Evolutionary conservation across 1,284 basidiomycete genomes (phyloP).

Genomic region (Moesziomyces sp.): DNA sequence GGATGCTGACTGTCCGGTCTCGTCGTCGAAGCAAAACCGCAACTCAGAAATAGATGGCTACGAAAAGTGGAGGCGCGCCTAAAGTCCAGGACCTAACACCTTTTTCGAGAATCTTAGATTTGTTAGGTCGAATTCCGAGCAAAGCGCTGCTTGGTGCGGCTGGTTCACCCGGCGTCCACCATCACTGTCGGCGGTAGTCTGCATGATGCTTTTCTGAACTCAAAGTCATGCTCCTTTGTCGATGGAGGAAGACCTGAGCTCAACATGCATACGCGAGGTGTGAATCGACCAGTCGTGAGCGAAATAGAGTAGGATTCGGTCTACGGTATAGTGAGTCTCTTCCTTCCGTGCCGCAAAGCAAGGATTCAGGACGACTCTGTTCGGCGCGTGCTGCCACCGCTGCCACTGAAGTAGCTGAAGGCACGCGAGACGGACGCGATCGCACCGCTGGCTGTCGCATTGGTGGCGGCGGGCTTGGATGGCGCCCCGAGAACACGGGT

Average conservation of each 20-base stretch:
- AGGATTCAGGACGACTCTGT: not conserved
- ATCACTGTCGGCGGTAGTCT: too few relatives aligned
- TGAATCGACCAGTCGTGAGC: too few relatives aligned
- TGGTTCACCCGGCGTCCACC: too few relatives aligned
- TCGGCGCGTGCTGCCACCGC: constrained; percentile 2
- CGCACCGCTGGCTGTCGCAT: constrained; percentile 27
- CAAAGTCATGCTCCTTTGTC: too few relatives aligned
- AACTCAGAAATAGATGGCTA: not conserved
- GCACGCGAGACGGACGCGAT: constrained; percentile 39
- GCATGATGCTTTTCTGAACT: too few relatives aligned
- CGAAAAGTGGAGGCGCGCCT: not conserved
- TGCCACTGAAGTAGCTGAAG: constrained; percentile 39
- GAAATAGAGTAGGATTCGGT: not conserved
- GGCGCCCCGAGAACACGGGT: constrained; percentile 40
- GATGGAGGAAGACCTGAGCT: too few relatives aligned
- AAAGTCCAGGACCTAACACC: too few relatives aligned
- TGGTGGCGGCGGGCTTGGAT: constrained; percentile 6
- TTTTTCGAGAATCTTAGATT: not conserved
- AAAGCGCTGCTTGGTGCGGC: too few relatives aligned
- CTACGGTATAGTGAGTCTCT: too few relatives aligned
- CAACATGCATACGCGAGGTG: too few relatives aligned
- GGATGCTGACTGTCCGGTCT: not conserved
- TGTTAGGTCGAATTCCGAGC: not conserved
- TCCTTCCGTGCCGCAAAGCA: too few relatives aligned
- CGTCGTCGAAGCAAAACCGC: not conserved